Conservation (phyloP, 371 early-diverging fungal genomes). For the Apophysomyces trapeziformis region DNA sequence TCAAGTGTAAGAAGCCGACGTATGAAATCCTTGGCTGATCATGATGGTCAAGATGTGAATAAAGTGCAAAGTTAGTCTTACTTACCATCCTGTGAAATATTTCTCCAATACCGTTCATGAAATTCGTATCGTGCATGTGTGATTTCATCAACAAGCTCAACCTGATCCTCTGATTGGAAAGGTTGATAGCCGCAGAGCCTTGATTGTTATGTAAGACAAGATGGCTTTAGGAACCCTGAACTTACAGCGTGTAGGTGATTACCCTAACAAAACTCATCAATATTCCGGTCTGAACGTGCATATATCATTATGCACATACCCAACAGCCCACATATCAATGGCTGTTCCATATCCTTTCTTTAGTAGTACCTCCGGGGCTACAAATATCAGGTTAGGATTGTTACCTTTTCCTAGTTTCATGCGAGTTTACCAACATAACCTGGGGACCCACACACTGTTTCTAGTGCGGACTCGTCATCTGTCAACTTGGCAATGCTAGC, state of each 20-base stretch:
- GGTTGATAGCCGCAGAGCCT: slow-evolving; percentile 72
- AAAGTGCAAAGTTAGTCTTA: not conserved
- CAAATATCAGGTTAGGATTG: not conserved
- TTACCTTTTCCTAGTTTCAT: not conserved
- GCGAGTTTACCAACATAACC: slow-evolving; percentile 47
- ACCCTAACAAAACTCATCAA: slow-evolving; percentile 41
- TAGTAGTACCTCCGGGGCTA: slow-evolving; percentile 84
- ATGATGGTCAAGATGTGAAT: not conserved
- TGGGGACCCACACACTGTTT: slow-evolving; percentile 64
- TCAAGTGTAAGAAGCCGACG: slow-evolving; percentile 70
- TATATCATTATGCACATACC: slow-evolving; percentile 36
- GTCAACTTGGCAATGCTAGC: slow-evolving; percentile 15
- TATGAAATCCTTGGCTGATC: slow-evolving; percentile 88
- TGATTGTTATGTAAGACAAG: not conserved
- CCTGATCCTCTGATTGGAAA: slow-evolving; percentile 66
- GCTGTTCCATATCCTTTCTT: slow-evolving; percentile 73
- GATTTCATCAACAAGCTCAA: slow-evolving; percentile 64
- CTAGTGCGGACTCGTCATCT: slow-evolving; percentile 43
- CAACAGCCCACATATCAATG: slow-evolving; percentile 85
- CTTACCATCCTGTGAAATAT: slow-evolving; percentile 70
- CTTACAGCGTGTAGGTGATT: slow-evolving; percentile 71
- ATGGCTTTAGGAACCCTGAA: slow-evolving; percentile 20
- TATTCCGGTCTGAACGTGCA: not conserved
- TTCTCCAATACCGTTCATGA: slow-evolving; percentile 78
- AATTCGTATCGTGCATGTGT: slow-evolving; percentile 69